Evolutionary conservation across 306 rosid species (phyloP), one percentile per base, ranked within the genome.

Genomic region (Acacia acuminata): DNA sequence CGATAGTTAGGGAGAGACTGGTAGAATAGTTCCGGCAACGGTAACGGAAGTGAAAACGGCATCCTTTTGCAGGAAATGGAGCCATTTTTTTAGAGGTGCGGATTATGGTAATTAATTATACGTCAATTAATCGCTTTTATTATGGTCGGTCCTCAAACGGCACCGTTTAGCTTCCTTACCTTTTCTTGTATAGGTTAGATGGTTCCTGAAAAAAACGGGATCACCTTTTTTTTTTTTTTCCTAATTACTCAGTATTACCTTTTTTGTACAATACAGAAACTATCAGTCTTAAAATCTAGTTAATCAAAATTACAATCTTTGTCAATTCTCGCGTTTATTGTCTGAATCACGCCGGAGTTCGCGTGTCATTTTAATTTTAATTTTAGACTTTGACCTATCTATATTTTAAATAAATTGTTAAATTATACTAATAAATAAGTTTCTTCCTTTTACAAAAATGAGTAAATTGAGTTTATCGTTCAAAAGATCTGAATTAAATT

Each of bases 1-100:
- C 5, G 88, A 86, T 79, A 93, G 97, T 70, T 92, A 81, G 22
- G n/a, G 83, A 58, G 85, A 40, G 22, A 9, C 24, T 19, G 48
- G 50, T 40, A 40, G 36, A 73, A 51, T 16, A 79, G 44, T 77
- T 34, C 82, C 79, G 79, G 81, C 47, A 24, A 83, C 56, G 79
- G 86, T 69, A 3, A 80, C 78, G 82, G 73, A 73, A 36, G 79
- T n/a, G 13, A 11, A 40, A 43, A 42, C 55, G 19, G 76, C 56
- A 3, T 43, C 22, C 16, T 44, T 71, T 71, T 24, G 34, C 15
- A 40, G 75, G 47, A 10, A 14, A 75, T 34, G 77, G 4, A 84
- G 85, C 88, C 84, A 12, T 61, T 82, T 76, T 67, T 70, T 70
- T 66, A 27, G 1, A 30, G 67, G 79, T 61, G 82, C 34, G 48